These are phyloP conservation scores for Chenopodium quinoa DNA, from an alignment of 148 eudicot genomes.

Conservation along the genomic window DNA sequence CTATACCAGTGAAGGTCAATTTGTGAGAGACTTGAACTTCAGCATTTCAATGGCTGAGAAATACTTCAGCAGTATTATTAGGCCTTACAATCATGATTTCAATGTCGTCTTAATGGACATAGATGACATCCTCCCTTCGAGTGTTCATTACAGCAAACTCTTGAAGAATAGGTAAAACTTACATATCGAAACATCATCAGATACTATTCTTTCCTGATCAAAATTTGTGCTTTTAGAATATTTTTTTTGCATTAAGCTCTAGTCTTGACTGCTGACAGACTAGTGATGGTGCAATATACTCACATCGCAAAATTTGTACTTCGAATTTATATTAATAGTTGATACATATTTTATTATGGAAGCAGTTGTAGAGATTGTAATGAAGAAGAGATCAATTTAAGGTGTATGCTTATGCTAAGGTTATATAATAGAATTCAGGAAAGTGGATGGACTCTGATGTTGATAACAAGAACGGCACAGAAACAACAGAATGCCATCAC, in stretches of 20 bases:
- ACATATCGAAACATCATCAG: background rate
- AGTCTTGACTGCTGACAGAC: background rate
- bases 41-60: background rate
- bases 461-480: background rate
- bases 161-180: background rate
- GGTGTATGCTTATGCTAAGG: background rate
- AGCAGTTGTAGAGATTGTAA: background rate
- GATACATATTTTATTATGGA: no score
- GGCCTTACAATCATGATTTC: background rate
- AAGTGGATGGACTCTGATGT: background rate
- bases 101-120: background rate
- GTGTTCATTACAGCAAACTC: background rate
- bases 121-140: constrained; percentile 2
- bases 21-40: background rate
- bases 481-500: background rate
- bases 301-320: background rate
- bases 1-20: background rate
- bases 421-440: background rate
- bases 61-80: background rate
- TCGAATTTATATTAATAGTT: no score
- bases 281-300: background rate
- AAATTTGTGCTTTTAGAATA: no score
- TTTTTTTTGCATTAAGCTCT: background rate
- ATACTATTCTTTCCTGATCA: no score
- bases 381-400: background rate